These are phyloP conservation scores for Castanopsis chinensis DNA, from an alignment of 306 rosid genomes.

Conservation along the genomic window DNA sequence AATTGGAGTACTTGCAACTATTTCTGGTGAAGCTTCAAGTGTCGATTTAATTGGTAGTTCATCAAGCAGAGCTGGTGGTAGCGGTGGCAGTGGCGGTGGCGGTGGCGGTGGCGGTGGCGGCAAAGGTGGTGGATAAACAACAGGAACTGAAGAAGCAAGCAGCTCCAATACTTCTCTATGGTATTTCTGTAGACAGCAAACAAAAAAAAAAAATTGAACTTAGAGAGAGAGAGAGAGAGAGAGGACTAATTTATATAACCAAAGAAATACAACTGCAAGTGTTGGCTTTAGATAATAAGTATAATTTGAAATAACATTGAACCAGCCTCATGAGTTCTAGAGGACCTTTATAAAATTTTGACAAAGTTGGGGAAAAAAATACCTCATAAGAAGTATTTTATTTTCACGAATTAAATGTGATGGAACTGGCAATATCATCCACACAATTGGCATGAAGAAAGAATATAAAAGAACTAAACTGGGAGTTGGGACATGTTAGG, in stretches of 20 bases:
- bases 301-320: background rate
- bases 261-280: background rate
- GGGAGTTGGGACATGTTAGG: background rate
- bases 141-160: conserved; percentile 39
- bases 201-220: background rate
- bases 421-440: background rate
- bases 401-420: background rate
- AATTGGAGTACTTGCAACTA: conserved; percentile 21
- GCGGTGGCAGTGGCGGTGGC: conserved; percentile 27
- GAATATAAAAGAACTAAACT: background rate
- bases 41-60: conserved; percentile 13
- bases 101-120: conserved; percentile 27
- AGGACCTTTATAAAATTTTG: background rate
- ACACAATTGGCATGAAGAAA: background rate
- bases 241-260: background rate
- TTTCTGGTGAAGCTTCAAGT: conserved; percentile 32
- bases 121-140: conserved; percentile 43
- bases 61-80: conserved; percentile 8
- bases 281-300: background rate
- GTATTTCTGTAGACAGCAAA: conserved; percentile 60
- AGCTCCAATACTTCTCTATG: conserved; percentile 57
- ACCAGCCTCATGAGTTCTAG: background rate
- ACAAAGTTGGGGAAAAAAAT: background rate
- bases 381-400: background rate
- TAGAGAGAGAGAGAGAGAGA: conserved; percentile 10